Base-by-base conservation (phyloP, 257 asterid genomes). In the Solanum sitiens region DNA sequence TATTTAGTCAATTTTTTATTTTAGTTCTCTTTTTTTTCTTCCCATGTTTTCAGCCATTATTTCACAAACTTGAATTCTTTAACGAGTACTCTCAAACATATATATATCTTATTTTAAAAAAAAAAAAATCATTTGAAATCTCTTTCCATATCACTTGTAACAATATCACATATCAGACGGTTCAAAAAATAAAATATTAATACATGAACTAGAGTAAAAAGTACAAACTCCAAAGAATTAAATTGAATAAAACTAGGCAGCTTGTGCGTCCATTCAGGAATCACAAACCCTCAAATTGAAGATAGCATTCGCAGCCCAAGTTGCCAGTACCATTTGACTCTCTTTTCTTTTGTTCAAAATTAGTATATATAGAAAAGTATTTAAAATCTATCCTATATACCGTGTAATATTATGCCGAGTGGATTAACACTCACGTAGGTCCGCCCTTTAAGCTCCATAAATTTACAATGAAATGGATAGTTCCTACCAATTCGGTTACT, bases 101-200 rank as follows among this genome's bases (percentile, higher is more conserved):
- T 56, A 0, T 16, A 16, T 53, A 3, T 16, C 63, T 6, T 53
- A 16, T 53, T 53, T 45, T 12, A 3, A 44, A 44, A 39, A 37
- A 37, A 37, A 15, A 2, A 15, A 50, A 7, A 16, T 5, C 10
- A 53, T 53, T 53, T 53, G 9, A 15, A 50, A 50, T 50, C 15
- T 53, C 61, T 53, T 16, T 53, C 23, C 63, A 53, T 18, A 56
- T 18, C n/a, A 56, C 65, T 56, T 18, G 65, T 56, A 18, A 56
- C n/a, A 56, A 53, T 16, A 53, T 53, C 63, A 1, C 63, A 2
- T 6, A 18, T 53, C 10, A 53, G 0, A 23, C 63, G 0, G 0
- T 53, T 53, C 23, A 1, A 6, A 16, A 53, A 53, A 53, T 53
- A 53, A 50, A 53, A 53, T 53, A 53, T 16, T 2, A 16, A 53